phyloP scores from a whole-genome alignment of 73 alveolate species.

The Stentor coeruleus region DNA sequence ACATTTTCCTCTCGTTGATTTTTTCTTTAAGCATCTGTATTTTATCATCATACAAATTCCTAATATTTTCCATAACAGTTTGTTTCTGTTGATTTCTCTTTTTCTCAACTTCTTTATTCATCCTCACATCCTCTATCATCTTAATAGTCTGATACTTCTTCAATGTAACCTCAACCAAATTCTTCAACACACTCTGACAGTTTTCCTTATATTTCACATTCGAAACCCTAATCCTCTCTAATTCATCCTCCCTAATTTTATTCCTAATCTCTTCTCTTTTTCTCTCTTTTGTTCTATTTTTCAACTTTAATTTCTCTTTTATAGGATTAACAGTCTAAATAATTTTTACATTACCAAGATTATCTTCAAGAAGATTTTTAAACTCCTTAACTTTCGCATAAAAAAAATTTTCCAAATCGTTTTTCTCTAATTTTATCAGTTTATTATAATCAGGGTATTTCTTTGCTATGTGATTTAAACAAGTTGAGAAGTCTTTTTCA shows the following conservation, averaged over 20 bases:
- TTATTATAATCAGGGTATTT: background rate
- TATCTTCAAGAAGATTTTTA: background rate
- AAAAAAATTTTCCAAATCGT: background rate
- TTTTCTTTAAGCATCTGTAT: conserved; percentile 9
- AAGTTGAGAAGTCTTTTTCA: background rate
- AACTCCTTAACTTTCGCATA: background rate
- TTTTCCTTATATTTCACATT: background rate
- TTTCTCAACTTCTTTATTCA: background rate
- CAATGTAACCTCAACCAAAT: background rate
- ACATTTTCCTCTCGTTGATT: background rate
- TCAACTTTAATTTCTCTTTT: background rate
- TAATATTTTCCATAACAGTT: background rate
- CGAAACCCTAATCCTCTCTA: background rate
- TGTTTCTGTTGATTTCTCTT: background rate
- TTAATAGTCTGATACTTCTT: background rate
- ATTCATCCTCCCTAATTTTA: background rate
- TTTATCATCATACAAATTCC: background rate
- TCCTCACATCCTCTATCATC: background rate
- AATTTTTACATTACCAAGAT: background rate
- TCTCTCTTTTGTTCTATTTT: background rate
- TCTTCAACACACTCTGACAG: background rate
- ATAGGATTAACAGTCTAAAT: background rate
- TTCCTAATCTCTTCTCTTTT: conserved; percentile 2
- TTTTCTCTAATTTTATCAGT: background rate
- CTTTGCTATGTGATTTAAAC: background rate